phyloP scores from a whole-genome alignment of 495 filamentous ascomycete genomes.

The Chaetomidium leptoderma region DNA sequence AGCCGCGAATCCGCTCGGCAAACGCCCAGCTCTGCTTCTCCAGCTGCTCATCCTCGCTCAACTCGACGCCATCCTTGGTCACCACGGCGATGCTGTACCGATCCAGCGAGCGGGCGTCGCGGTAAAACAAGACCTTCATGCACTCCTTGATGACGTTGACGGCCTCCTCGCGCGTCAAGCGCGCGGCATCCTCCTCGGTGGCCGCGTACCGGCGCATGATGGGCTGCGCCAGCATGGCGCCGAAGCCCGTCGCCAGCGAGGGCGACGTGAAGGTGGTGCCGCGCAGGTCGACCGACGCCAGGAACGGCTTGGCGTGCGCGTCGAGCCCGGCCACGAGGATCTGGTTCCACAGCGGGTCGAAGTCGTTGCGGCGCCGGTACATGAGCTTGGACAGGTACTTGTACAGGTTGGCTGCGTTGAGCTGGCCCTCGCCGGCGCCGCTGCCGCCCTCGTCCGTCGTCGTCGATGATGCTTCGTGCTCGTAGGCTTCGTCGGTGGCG shows the following conservation, averaged over 20 bases:
- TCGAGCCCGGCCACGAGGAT: constrained; percentile 87
- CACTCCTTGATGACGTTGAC: constrained; percentile 77
- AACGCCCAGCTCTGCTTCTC: constrained; percentile 94
- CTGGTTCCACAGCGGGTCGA: constrained; percentile 97
- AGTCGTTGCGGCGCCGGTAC: constrained; percentile 88
- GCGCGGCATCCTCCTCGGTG: constrained; percentile 68
- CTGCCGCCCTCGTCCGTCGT: too few species aligned
- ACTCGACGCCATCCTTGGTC: constrained; percentile 76
- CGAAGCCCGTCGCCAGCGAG: constrained; percentile 88
- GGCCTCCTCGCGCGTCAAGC: constrained; percentile 72
- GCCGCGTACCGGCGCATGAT: constrained; percentile 77
- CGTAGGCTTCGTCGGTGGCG: constrained; percentile 83
- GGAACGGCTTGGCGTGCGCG: constrained; percentile 72
- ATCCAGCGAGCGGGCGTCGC: constrained; percentile 89
- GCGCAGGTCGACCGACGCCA: constrained; percentile 83
- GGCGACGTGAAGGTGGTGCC: constrained; percentile 87
- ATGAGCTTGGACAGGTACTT: constrained; percentile 91
- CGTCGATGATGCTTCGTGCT: too few species aligned
- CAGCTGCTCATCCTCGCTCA: constrained; percentile 70
- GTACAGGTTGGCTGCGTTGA: constrained; percentile 91
- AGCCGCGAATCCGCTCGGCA: constrained; percentile 70
- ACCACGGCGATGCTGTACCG: constrained; percentile 87
- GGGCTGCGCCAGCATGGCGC: constrained; percentile 86
- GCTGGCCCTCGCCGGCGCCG: constrained; percentile 47
- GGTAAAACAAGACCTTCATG: constrained; percentile 97